These are phyloP conservation scores for Lecanoromycetidae sp. DNA, from an alignment of 2,329 filamentous ascomycete genomes.

Conservation along the genomic window DNA sequence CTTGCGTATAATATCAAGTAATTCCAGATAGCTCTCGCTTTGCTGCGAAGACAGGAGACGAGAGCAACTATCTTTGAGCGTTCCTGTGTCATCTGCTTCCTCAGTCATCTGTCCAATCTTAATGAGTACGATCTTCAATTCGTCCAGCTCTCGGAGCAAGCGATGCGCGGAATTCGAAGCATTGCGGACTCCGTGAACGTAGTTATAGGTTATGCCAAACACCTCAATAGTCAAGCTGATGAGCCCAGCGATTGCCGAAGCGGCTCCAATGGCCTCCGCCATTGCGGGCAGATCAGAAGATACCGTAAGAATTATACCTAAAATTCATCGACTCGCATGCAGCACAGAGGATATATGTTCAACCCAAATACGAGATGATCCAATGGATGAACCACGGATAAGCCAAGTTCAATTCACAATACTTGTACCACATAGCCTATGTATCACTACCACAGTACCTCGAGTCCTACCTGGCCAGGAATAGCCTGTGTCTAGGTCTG, in stretches of 20 bases:
- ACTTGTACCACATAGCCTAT: no score
- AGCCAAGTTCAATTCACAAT: no score
- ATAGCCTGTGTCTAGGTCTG: no score
- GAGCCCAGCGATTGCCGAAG: neutral
- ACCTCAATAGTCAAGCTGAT: conserved; percentile 5
- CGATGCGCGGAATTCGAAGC: neutral
- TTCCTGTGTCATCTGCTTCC: neutral
- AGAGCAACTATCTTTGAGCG: neutral
- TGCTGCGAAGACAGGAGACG: neutral
- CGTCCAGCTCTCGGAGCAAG: neutral
- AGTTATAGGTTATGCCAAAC: conserved; percentile 1
- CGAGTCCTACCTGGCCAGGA: no score
- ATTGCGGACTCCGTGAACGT: neutral
- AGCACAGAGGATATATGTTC: no score
- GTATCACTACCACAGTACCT: no score
- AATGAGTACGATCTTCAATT: neutral
- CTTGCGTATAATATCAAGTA: neutral
- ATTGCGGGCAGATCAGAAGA: no score
- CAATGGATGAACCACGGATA: no score
- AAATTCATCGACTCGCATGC: no score
- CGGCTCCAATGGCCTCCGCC: neutral
- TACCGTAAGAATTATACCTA: no score
- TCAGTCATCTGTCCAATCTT: neutral
- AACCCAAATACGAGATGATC: no score
- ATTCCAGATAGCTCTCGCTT: neutral